Evolutionary conservation across 352 stramenopile genomes (phyloP).

Genomic region (Phytophthora fragariaefolia): DNA sequence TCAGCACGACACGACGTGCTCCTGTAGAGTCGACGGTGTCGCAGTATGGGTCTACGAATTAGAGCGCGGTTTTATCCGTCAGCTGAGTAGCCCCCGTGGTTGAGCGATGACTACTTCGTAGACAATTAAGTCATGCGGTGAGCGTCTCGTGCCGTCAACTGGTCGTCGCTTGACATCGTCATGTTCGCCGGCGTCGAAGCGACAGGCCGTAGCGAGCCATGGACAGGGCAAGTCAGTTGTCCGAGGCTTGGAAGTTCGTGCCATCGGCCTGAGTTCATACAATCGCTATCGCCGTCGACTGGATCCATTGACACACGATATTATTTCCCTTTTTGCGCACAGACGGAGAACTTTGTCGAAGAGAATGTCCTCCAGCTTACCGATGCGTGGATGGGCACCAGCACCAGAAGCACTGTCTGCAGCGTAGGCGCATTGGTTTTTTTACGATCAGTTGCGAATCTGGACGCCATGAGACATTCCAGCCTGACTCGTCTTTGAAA

Average conservation of each 20-base stretch:
- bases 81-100: constrained; percentile 8
- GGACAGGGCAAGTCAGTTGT: constrained; percentile 33
- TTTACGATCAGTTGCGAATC: constrained; percentile 31
- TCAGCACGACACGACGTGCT: constrained; percentile 7
- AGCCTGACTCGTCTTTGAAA: constrained; percentile 20
- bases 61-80: constrained; percentile 33
- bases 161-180: constrained; percentile 23
- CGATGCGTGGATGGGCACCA: constrained; percentile 5
- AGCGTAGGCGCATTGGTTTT: constrained; percentile 6
- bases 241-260: constrained; percentile 22
- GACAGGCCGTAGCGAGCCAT: constrained; percentile 34
- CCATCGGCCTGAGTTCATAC: not conserved
- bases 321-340: constrained; percentile 11
- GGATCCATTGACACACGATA: constrained; percentile 17
- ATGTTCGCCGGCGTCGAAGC: constrained; percentile 28
- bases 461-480: constrained; percentile 23
- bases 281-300: constrained; percentile 9
- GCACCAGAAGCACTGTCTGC: constrained; percentile 2
- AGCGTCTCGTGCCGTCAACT: constrained; percentile 17
- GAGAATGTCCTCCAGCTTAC: constrained; percentile 22
- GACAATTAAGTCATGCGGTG: constrained; percentile 13
- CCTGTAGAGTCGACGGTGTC: constrained; percentile 1
- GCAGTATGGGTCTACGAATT: constrained; percentile 27
- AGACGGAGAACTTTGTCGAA: constrained; percentile 24
- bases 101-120: constrained; percentile 11